These are phyloP conservation scores for Arctostaphylos glauca DNA, from an alignment of 148 eudicot genomes.

Conservation along the genomic window DNA sequence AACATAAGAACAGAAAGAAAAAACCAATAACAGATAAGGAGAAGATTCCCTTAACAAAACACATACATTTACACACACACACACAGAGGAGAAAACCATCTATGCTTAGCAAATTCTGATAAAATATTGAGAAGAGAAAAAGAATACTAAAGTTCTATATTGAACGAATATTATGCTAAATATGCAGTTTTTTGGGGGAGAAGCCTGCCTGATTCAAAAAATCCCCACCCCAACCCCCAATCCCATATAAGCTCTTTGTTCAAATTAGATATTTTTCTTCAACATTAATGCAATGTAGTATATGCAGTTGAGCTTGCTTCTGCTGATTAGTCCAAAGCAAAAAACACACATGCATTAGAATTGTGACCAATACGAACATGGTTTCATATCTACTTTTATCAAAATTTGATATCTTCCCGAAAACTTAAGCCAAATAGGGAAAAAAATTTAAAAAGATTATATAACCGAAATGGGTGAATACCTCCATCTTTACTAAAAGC, in stretches of 20 bases:
- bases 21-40: not conserved
- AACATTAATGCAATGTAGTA: not conserved
- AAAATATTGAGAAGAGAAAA: too few relatives aligned
- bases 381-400: not conserved
- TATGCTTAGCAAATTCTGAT: too few relatives aligned
- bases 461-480: slow-evolving; percentile 17
- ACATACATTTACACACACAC: too few relatives aligned
- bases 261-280: not conserved
- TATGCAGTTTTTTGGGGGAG: too few relatives aligned
- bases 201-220: too few relatives aligned
- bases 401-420: not conserved
- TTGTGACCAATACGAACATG: not conserved
- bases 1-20: not conserved
- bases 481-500: slow-evolving; percentile 75
- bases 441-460: not conserved
- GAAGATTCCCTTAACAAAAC: not conserved
- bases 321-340: not conserved
- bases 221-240: too few relatives aligned
- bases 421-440: not conserved
- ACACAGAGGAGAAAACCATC: too few relatives aligned
- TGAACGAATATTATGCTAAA: too few relatives aligned
- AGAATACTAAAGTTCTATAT: too few relatives aligned
- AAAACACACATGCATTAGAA: not conserved
- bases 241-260: not conserved
- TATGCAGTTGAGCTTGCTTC: not conserved